Evolutionary conservation across 2,329 filamentous ascomycete species (phyloP).

Genomic region (Hypoxylon sp.): DNA sequence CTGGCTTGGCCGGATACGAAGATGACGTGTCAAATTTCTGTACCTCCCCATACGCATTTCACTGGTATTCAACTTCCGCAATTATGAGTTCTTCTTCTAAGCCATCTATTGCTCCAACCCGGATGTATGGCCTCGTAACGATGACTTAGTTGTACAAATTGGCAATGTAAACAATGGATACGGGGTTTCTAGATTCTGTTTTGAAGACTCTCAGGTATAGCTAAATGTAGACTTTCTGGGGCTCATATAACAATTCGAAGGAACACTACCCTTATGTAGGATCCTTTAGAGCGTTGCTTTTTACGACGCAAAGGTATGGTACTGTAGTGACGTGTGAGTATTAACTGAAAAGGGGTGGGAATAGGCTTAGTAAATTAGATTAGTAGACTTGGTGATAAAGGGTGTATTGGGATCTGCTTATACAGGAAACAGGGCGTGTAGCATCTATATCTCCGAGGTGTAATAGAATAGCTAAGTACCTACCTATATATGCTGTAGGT

Average conservation of each 20-base stretch:
- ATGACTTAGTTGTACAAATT: too few species aligned
- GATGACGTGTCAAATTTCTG: neutral
- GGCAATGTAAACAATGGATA: too few species aligned
- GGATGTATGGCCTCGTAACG: too few species aligned
- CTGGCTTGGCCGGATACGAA: neutral
- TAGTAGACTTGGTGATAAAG: neutral
- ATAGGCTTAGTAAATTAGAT: neutral
- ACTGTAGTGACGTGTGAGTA: neutral
- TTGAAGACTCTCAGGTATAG: too few species aligned
- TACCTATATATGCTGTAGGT: neutral
- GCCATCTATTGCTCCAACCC: too few species aligned
- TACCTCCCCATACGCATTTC: too few species aligned
- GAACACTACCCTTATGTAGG: neutral
- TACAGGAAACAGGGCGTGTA: neutral
- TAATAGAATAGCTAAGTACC: too few species aligned
- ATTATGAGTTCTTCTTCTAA: too few species aligned
- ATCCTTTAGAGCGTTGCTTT: neutral
- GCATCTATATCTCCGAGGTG: too few species aligned
- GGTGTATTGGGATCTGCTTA: neutral
- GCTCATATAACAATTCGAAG: neutral
- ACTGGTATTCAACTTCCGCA: too few species aligned
- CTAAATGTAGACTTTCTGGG: neutral
- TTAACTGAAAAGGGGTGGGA: neutral
- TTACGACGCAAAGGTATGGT: neutral
- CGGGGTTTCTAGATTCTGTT: too few species aligned